Evolutionary conservation across 306 rosid species (phyloP).

Genomic region (Cucurbita ficifolia): DNA sequence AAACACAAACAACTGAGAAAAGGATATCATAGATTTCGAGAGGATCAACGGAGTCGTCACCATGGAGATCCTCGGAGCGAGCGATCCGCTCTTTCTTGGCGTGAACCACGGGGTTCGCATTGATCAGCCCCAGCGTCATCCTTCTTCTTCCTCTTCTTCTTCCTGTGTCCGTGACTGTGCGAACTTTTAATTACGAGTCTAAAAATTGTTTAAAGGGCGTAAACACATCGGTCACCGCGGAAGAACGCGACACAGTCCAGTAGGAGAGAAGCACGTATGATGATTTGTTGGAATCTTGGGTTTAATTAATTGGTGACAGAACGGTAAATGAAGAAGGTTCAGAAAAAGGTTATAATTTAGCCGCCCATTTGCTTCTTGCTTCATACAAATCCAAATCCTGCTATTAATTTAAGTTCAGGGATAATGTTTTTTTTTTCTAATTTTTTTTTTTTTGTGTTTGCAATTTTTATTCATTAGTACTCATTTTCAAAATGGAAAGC

Average conservation of each 20-base stretch:
- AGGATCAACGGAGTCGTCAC: conserved; percentile 70
- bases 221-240: background rate
- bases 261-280: background rate
- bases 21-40: conserved; percentile 98
- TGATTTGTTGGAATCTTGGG: background rate
- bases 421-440: no score
- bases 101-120: conserved; percentile 92
- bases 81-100: conserved; percentile 76
- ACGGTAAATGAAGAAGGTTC: background rate
- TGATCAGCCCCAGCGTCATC: conserved; percentile 92
- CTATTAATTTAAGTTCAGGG: no score
- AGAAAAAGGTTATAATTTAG: background rate
- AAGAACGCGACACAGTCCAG: background rate
- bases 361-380: background rate
- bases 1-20: background rate
- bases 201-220: background rate
- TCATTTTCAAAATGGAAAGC: no score
- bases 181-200: background rate
- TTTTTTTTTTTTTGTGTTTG: no score
- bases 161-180: background rate
- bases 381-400: no score
- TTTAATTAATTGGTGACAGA: background rate
- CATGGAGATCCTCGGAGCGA: conserved; percentile 54
- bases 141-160: background rate
- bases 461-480: no score